phyloP scores from a whole-genome alignment of 768 basidiomycete species.

The Pulveroboletus ravenelii region DNA sequence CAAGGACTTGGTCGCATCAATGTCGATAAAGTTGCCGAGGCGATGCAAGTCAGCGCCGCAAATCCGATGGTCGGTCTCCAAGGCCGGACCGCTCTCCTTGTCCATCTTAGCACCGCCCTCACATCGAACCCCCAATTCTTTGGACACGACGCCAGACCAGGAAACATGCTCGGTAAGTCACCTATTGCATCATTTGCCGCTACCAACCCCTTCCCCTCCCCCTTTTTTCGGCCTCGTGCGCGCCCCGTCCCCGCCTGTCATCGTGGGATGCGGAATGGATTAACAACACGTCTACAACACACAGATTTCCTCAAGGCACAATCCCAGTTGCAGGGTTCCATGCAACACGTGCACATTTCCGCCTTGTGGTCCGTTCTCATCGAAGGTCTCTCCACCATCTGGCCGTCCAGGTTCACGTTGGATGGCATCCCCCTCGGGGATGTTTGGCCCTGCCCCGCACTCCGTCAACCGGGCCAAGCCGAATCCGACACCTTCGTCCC shows the following conservation, averaged over 20 bases:
- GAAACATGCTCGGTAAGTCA: constrained; percentile 67
- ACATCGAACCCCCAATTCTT: constrained; percentile 63
- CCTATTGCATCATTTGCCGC: not conserved
- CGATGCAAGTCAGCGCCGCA: constrained; percentile 70
- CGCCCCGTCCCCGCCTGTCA: not conserved
- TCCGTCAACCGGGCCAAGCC: constrained; percentile 24
- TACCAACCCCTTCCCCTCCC: not conserved
- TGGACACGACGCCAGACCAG: constrained; percentile 69
- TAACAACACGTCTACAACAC: not conserved
- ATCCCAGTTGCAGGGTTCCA: constrained; percentile 39
- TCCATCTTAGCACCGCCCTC: constrained; percentile 70
- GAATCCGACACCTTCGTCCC: constrained; percentile 67
- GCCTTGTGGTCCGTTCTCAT: constrained; percentile 81
- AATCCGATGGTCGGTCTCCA: constrained; percentile 92
- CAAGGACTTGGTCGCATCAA: constrained; percentile 65
- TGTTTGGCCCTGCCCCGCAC: constrained; percentile 81
- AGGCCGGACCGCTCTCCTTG: constrained; percentile 75
- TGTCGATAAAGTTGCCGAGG: constrained; percentile 49
- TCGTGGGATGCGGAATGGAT: not conserved
- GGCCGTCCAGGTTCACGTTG: constrained; percentile 74
- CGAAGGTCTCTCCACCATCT: constrained; percentile 78
- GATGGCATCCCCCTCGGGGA: constrained; percentile 77
- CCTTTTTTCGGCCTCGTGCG: not conserved
- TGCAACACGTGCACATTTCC: constrained; percentile 58
- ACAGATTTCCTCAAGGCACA: constrained; percentile 66